Conservation (phyloP, 2,329 filamentous ascomycete species). For the Apiospora hydei region DNA sequence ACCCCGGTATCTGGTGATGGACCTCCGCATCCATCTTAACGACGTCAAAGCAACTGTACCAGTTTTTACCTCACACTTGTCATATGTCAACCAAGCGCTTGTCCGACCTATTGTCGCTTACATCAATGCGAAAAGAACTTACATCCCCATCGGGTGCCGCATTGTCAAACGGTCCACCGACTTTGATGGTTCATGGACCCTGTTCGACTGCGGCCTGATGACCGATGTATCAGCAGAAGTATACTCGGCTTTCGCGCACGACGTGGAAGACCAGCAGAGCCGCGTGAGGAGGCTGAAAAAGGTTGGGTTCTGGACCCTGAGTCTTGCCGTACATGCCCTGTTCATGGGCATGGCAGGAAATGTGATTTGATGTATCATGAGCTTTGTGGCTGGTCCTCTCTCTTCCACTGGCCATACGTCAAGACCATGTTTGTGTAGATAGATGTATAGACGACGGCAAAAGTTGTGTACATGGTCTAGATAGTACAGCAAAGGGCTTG, state of each 20-base stretch:
- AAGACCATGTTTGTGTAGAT: background rate
- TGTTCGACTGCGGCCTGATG: conserved; percentile 93
- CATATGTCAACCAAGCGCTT: conserved; percentile 94
- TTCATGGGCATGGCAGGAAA: conserved; percentile 96
- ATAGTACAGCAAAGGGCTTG: background rate
- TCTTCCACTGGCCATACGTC: background rate
- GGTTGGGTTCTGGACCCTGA: conserved; percentile 95
- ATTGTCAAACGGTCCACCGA: conserved; percentile 89
- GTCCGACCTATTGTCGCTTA: conserved; percentile 97
- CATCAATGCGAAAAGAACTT: conserved; percentile 93
- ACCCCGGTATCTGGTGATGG: conserved; percentile 87
- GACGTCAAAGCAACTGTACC: conserved; percentile 93
- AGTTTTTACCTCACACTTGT: conserved; percentile 88
- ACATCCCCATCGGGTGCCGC: conserved; percentile 93
- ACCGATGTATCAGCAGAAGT: conserved; percentile 93
- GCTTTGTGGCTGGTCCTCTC: background rate
- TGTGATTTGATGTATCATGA: conserved; percentile 52
- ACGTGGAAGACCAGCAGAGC: conserved; percentile 89
- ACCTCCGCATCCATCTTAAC: conserved; percentile 93
- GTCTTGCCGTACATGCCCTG: conserved; percentile 88
- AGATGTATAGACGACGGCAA: background rate
- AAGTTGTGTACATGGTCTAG: conserved; percentile 2
- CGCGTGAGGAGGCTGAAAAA: conserved; percentile 89
- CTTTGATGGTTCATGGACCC: conserved; percentile 94
- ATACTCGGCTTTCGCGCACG: conserved; percentile 90